These are phyloP conservation scores for Penicillium longicatenatum DNA, from an alignment of 495 filamentous ascomycete species.

Conservation along the genomic window DNA sequence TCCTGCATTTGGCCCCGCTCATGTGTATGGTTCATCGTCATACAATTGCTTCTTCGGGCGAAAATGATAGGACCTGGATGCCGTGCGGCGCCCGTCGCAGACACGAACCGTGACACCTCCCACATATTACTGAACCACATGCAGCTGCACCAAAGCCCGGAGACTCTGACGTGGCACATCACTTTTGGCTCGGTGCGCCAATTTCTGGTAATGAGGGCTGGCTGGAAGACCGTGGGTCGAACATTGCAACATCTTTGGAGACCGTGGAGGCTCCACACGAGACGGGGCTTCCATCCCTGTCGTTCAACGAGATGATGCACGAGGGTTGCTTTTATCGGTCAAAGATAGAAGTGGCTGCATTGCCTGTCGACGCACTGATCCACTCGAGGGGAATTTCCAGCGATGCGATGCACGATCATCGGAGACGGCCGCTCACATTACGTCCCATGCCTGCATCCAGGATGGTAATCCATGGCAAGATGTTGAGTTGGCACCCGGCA, in stretches of 20 bases:
- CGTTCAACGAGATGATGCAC: slow-evolving; percentile 16
- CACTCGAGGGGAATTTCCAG: slow-evolving; percentile 9
- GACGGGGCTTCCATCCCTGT: slow-evolving; percentile 17
- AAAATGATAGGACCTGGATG: slow-evolving; percentile 43
- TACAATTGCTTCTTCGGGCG: slow-evolving; percentile 31
- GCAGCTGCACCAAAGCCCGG: slow-evolving; percentile 50
- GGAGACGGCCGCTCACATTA: slow-evolving; percentile 25
- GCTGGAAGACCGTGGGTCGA: slow-evolving; percentile 29
- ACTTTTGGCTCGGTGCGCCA: slow-evolving; percentile 38
- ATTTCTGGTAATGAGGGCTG: slow-evolving; percentile 34
- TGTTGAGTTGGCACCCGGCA: slow-evolving; percentile 42
- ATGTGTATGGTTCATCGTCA: slow-evolving; percentile 45
- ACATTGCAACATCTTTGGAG: slow-evolving; percentile 25
- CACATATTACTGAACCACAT: slow-evolving; percentile 45
- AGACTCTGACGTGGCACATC: slow-evolving; percentile 53
- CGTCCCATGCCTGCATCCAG: slow-evolving; percentile 18
- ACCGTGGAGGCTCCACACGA: slow-evolving; percentile 21
- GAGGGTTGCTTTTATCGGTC: slow-evolving; percentile 11
- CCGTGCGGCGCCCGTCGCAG: slow-evolving; percentile 39
- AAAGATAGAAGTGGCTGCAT: slow-evolving; percentile 19
- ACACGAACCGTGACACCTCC: slow-evolving; percentile 46
- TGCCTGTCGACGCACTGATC: slow-evolving; percentile 13
- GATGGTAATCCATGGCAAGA: slow-evolving; percentile 34
- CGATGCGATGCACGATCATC: slow-evolving; percentile 31
- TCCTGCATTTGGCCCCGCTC: slow-evolving; percentile 47